Evolutionary conservation across 2,329 filamentous ascomycete genomes (phyloP), one percentile per base, ranked within the genome.

Genomic region (Lachnum nothofagi): DNA sequence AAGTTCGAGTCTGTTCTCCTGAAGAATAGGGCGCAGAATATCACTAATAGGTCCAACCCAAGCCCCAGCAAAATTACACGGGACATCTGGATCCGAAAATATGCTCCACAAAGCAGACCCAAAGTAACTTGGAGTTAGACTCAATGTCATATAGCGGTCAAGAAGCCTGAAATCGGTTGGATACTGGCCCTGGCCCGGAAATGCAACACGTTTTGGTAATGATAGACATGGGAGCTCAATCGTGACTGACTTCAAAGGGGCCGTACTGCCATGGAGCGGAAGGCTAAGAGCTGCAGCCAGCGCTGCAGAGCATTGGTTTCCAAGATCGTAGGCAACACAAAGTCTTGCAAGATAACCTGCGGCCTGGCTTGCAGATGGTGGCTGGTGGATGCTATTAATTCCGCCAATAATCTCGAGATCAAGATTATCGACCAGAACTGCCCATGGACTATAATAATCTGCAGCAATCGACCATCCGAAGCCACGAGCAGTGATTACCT

Each of bases 381-480:
- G 40, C n/a, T 4, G 40, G n/a, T n/a, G n/a, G n/a, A n/a, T n/a
- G n/a, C n/a, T n/a, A n/a, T n/a, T n/a, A n/a, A n/a, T n/a, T n/a
- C n/a, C n/a, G n/a, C n/a, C n/a, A n/a, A n/a, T n/a, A n/a, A n/a
- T n/a, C 40, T 42, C 25, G 19, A 23, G 29, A 8, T 42, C 22
- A 16, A 14, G 19, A 19, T 42, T 27, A 14, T 42, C 40, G 19
- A 20, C 19, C 22, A 19, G 19, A 19, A 40, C 22, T 40, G 37
- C 37, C 40, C 35, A 46, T 40, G 44, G 44, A 33, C 34, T 22
- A 16, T 46, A 24, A 40, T 46, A 35, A 46, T 5, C 23, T 31
- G 4, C 29, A 33, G 44, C 12, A 5, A 35, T 35, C 44, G 16
- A 35, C 44, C 44, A 46, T 20, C 44, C 35, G 14, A 29, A 35